Evolutionary conservation across 2,329 filamentous ascomycete genomes (phyloP).

Genomic region (Harringtonia aguacate): DNA sequence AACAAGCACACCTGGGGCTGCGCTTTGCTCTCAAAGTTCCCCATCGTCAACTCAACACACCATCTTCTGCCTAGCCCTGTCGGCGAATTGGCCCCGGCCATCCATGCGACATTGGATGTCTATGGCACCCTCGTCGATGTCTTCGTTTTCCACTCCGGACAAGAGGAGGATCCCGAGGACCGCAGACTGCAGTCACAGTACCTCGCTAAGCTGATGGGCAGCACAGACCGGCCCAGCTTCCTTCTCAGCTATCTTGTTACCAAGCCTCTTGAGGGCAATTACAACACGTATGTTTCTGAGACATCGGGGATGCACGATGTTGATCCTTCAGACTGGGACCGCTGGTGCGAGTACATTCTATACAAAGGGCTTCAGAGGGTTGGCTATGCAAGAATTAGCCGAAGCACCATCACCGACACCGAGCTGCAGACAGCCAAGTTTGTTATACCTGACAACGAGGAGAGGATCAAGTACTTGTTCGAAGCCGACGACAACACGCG

Average conservation of each 20-base stretch:
- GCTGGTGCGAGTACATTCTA: conserved; percentile 98
- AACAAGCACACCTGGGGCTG: conserved; percentile 99
- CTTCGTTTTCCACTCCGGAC: conserved; percentile 96
- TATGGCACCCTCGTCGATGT: conserved; percentile 87
- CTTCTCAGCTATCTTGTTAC: conserved; percentile 89
- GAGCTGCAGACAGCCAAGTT: conserved; percentile 97
- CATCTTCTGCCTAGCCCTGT: conserved; percentile 89
- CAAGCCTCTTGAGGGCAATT: conserved; percentile 83
- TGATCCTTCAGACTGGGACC: conserved; percentile 84
- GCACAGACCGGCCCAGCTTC: conserved; percentile 67
- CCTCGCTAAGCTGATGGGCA: conserved; percentile 78
- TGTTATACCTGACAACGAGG: conserved; percentile 55
- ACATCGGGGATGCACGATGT: conserved; percentile 91
- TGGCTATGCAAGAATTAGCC: conserved; percentile 81
- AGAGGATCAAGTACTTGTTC: conserved; percentile 39
- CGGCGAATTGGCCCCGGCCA: conserved; percentile 88
- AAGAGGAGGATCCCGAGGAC: conserved; percentile 93
- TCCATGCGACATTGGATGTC: conserved; percentile 90
- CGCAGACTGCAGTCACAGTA: conserved; percentile 79
- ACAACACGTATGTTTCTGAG: conserved; percentile 87
- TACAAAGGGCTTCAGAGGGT: conserved; percentile 81
- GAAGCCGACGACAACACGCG: conserved; percentile 40
- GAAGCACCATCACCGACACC: conserved; percentile 90
- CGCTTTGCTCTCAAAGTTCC: conserved; percentile 90
- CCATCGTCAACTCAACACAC: conserved; percentile 93